These are phyloP conservation scores for Phytophthora sansomeana DNA, from an alignment of 352 stramenopile species.

Conservation along the genomic window DNA sequence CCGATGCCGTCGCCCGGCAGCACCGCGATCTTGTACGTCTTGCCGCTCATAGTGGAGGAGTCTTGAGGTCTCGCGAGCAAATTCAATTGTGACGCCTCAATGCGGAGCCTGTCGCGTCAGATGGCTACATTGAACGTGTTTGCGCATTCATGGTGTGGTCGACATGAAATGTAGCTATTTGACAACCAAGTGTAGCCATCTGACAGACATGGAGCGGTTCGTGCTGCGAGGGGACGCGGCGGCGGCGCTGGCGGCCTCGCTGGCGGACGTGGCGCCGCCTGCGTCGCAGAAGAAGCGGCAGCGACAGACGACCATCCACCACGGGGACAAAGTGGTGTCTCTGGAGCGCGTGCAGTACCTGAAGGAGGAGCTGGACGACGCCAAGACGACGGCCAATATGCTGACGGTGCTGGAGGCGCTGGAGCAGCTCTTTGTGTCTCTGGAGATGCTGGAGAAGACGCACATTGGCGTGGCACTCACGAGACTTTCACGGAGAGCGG, in stretches of 20 bases:
- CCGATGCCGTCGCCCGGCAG: constrained; percentile 98
- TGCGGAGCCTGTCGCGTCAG: too few relatives aligned
- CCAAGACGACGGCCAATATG: constrained; percentile 57
- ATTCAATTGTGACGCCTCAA: constrained; percentile 3
- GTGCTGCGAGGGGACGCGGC: constrained; percentile 64
- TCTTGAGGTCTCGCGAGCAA: constrained; percentile 7
- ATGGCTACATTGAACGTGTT: too few relatives aligned
- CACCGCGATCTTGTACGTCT: constrained; percentile 93
- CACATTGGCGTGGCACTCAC: constrained; percentile 50
- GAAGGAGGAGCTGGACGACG: constrained; percentile 72
- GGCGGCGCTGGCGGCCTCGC: constrained; percentile 32
- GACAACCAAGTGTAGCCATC: constrained; percentile 10
- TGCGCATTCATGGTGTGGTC: background rate
- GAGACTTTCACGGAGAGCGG: constrained; percentile 37
- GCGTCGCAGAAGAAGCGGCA: constrained; percentile 40
- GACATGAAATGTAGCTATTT: background rate
- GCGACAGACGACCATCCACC: constrained; percentile 71
- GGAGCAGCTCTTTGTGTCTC: constrained; percentile 76
- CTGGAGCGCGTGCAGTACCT: constrained; percentile 70
- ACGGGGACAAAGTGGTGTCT: constrained; percentile 78
- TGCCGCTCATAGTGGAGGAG: constrained; percentile 41
- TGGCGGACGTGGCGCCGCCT: constrained; percentile 13
- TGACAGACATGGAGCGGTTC: constrained; percentile 62
- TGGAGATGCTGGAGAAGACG: constrained; percentile 87
- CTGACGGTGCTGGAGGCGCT: constrained; percentile 55